A percentile compares a stretch with the other conserved stretches of the same genome.
phyloP scores from a whole-genome alignment of 176 grass and related monocot genomes.

The Eleusine coracana region DNA sequence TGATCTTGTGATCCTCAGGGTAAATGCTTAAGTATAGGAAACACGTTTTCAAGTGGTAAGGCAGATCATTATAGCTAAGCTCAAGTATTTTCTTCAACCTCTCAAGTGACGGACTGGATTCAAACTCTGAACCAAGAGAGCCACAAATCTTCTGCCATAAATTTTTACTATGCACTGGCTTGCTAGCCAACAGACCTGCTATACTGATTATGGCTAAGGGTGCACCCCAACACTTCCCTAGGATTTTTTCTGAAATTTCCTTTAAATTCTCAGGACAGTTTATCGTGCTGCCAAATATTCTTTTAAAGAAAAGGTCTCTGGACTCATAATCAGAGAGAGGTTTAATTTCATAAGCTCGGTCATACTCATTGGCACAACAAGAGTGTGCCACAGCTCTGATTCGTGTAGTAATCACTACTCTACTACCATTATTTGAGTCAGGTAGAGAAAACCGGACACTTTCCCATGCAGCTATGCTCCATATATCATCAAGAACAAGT shows the following conservation, averaged over 20 bases:
- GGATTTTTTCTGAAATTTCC: conserved; percentile 31
- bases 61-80: conserved; percentile 53
- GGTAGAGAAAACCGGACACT: conserved; percentile 37
- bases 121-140: conserved; percentile 42
- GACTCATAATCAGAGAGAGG: conserved; percentile 32
- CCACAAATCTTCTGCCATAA: conserved; percentile 31
- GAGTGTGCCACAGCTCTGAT: conserved; percentile 40
- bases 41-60: conserved; percentile 48
- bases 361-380: conserved; percentile 44
- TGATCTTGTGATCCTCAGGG: conserved; percentile 36
- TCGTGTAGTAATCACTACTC: conserved; percentile 48
- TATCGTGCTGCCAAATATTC: conserved; percentile 28
- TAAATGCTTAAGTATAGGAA: conserved; percentile 51
- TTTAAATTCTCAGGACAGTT: conserved; percentile 19
- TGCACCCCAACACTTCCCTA: conserved; percentile 33
- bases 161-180: conserved; percentile 12
- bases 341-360: conserved; percentile 44
- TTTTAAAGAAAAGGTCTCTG: conserved; percentile 37
- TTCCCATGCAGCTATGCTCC: conserved; percentile 42
- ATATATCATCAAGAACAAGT: conserved; percentile 58
- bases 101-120: conserved; percentile 45
- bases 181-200: conserved; percentile 44
- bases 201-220: conserved; percentile 48
- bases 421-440: conserved; percentile 41
- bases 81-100: conserved; percentile 50